These are phyloP conservation scores for Acanthamoeba healyi DNA, from an alignment of 208 protist genomes.

Conservation along the genomic window DNA sequence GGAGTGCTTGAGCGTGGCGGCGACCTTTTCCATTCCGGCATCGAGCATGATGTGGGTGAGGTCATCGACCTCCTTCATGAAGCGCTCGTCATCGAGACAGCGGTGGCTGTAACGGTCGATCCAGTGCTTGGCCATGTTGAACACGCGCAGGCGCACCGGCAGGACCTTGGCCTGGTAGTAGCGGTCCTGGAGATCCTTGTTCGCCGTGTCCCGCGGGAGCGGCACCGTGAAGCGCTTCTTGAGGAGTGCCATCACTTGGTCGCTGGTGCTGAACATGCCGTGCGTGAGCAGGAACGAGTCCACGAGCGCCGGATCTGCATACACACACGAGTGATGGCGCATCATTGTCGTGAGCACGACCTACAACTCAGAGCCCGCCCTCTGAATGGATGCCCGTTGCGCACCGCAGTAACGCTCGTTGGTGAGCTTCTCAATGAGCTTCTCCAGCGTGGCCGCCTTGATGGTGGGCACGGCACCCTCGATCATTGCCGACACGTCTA, in stretches of 20 bases:
- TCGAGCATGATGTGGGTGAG: slow-evolving; percentile 26
- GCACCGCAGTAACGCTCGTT: slow-evolving; percentile 30
- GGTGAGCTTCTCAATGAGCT: slow-evolving; percentile 73
- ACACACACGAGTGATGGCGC: no score
- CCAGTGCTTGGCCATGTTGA: slow-evolving; percentile 64
- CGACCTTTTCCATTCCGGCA: slow-evolving; percentile 17
- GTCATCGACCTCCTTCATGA: slow-evolving; percentile 41
- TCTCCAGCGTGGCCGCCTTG: slow-evolving; percentile 65
- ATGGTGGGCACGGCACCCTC: slow-evolving; percentile 55
- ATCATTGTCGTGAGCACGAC: no score
- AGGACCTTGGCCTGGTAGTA: slow-evolving; percentile 13
- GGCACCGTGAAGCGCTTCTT: slow-evolving; percentile 47
- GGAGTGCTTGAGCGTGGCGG: neutral
- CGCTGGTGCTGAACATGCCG: slow-evolving; percentile 52
- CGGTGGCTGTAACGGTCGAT: slow-evolving; percentile 41
- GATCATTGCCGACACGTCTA: slow-evolving; percentile 56
- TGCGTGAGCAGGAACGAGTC: slow-evolving; percentile 64
- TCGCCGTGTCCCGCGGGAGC: neutral
- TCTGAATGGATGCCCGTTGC: neutral
- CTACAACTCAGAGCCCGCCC: no score
- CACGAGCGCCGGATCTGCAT: slow-evolving; percentile 23
- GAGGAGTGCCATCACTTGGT: slow-evolving; percentile 37
- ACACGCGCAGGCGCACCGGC: slow-evolving; percentile 44
- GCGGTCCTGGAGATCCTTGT: slow-evolving; percentile 24
- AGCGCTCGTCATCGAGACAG: slow-evolving; percentile 19